A percentile compares a stretch with the other conserved stretches of the same genome.
These are phyloP conservation scores for Endothia cerciana DNA, from an alignment of 2,329 filamentous ascomycete genomes.

Conservation along the genomic window DNA sequence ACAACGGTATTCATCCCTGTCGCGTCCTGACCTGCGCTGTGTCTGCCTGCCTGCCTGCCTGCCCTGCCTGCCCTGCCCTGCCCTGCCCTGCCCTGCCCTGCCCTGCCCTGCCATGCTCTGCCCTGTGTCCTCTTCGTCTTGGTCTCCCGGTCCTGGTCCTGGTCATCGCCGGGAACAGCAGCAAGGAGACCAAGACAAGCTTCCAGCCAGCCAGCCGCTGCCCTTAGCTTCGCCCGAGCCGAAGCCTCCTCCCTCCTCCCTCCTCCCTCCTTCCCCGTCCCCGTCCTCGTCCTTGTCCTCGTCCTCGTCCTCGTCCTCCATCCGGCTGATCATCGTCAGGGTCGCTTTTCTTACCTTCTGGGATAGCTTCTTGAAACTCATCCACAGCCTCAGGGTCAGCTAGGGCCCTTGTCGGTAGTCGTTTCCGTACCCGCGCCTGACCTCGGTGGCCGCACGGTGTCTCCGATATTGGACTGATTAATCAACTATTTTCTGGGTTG, in stretches of 20 bases:
- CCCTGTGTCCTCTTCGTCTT: too few relatives aligned
- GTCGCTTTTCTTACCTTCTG: constrained; percentile 7
- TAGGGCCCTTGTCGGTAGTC: constrained; percentile 22
- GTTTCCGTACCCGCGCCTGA: constrained; percentile 14
- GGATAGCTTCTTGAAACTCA: background rate
- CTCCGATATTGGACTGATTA: constrained; percentile 30
- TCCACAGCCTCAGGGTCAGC: constrained; percentile 2
- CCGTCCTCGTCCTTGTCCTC: background rate
- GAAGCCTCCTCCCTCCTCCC: background rate
- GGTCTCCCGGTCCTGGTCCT: too few relatives aligned
- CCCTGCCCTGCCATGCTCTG: too few relatives aligned
- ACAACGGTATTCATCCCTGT: background rate
- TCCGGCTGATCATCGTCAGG: background rate
- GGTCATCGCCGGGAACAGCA: constrained; percentile 23
- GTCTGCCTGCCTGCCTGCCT: background rate
- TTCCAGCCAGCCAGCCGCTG: constrained; percentile 1
- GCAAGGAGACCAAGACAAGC: constrained; percentile 11
- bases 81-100: too few relatives aligned
- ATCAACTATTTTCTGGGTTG: constrained; percentile 27
- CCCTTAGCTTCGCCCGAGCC: constrained; percentile 5
- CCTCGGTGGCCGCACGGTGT: constrained; percentile 28
- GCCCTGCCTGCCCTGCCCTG: background rate
- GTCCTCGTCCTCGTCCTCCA: background rate
- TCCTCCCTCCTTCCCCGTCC: background rate
- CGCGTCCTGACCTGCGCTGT: constrained; percentile 8